Conservation (phyloP, 805 yeast species). For the Yarrowia osloensis region DNA sequence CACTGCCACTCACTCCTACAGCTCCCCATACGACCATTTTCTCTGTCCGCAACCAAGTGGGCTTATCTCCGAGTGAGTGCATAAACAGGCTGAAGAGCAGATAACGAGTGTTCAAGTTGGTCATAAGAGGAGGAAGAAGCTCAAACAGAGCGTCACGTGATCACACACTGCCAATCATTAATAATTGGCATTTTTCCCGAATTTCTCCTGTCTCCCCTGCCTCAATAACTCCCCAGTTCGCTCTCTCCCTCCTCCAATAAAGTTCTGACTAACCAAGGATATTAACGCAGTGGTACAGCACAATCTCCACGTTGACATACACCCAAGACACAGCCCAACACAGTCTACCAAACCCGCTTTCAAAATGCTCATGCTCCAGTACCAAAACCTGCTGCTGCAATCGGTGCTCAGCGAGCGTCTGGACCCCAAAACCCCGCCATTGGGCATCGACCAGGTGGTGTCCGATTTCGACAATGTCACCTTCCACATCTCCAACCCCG, state of each 20-base stretch:
- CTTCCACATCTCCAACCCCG: constrained; percentile 89
- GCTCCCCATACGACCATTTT: no score
- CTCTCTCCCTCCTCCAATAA: no score
- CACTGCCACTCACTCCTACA: no score
- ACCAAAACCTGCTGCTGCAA: constrained; percentile 77
- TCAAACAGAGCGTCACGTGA: no score
- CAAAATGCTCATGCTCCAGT: constrained; percentile 80
- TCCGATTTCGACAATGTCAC: constrained; percentile 96
- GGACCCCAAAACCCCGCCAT: constrained; percentile 48
- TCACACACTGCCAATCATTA: no score
- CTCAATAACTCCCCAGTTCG: no score
- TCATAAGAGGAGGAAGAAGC: no score
- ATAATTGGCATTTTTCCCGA: neutral
- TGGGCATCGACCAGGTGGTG: constrained; percentile 72
- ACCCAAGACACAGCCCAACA: neutral
- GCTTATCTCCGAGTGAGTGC: constrained; percentile 25
- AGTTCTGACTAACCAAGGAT: constrained; percentile 9
- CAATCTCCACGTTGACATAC: neutral
- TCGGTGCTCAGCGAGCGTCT: constrained; percentile 77
- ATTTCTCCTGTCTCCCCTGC: neutral
- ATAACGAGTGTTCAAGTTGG: neutral
- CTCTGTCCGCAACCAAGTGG: neutral
- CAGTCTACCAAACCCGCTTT: neutral
- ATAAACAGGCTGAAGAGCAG: neutral
- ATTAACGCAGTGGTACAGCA: constrained; percentile 20